These are phyloP conservation scores for Mucor circinelloides DNA, from an alignment of 371 early-diverging fungal species.

Conservation along the genomic window DNA sequence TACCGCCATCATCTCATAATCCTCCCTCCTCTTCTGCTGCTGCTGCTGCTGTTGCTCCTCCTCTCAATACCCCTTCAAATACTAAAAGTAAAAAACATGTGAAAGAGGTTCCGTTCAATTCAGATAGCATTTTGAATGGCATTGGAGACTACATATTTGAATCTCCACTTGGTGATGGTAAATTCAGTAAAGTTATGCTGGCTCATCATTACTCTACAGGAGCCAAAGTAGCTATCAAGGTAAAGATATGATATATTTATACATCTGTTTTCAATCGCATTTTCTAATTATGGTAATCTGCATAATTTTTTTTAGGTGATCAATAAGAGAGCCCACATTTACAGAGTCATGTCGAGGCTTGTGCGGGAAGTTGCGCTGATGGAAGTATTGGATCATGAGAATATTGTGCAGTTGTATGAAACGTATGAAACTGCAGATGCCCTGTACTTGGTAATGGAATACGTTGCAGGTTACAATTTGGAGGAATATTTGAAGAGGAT, in stretches of 20 bases:
- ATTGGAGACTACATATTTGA: constrained; percentile 83
- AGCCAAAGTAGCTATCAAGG: constrained; percentile 62
- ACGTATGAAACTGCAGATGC: constrained; percentile 87
- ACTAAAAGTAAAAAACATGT: constrained; percentile 5
- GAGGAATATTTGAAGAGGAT: constrained; percentile 59
- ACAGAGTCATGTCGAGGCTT: constrained; percentile 77
- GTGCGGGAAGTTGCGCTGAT: constrained; percentile 89
- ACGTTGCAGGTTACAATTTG: constrained; percentile 57
- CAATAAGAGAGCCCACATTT: constrained; percentile 81
- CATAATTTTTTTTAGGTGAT: constrained; percentile 58
- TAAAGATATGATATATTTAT: constrained; percentile 10
- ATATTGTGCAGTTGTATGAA: constrained; percentile 89
- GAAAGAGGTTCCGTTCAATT: constrained; percentile 48
- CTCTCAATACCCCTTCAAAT: constrained; percentile 6
- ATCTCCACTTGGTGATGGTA: constrained; percentile 84
- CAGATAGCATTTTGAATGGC: constrained; percentile 58
- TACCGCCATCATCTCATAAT: constrained; percentile 1
- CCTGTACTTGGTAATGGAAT: constrained; percentile 74
- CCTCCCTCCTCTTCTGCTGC: not conserved
- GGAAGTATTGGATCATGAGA: constrained; percentile 82
- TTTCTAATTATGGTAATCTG: constrained; percentile 1
- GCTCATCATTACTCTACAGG: constrained; percentile 75
- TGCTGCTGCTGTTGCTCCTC: not conserved
- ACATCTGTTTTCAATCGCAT: not conserved
- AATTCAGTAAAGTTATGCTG: constrained; percentile 87